phyloP scores from a whole-genome alignment of 345 rosid species.

The Salix koriyanagi region DNA sequence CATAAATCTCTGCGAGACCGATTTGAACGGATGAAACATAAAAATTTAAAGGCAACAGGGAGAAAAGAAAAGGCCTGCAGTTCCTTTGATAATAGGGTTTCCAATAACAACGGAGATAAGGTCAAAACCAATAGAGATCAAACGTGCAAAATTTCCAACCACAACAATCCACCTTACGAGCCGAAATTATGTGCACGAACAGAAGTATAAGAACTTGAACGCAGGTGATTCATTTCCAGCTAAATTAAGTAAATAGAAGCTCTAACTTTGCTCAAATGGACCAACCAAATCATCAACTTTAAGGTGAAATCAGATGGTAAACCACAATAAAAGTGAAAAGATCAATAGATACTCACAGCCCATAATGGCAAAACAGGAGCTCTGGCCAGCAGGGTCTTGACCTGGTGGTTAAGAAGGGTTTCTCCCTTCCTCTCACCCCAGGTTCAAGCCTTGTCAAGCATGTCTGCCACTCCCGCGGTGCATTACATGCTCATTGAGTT shows the following conservation, averaged over 20 bases:
- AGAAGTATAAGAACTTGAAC: background rate
- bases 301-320: background rate
- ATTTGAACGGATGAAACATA: no score
- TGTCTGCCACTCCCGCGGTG: no score
- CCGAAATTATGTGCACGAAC: background rate
- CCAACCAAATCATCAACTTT: background rate
- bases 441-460: no score
- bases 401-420: no score
- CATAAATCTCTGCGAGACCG: no score
- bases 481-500: no score
- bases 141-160: background rate
- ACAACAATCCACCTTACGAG: background rate
- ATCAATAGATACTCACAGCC: conserved; percentile 67
- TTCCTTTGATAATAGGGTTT: no score
- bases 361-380: conserved; percentile 78
- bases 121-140: no score
- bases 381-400: background rate
- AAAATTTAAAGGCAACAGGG: no score
- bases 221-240: background rate
- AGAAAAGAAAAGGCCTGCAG: no score
- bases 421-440: no score
- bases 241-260: background rate
- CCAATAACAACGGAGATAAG: no score
- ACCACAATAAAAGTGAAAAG: background rate
- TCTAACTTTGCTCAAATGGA: background rate